Evolutionary conservation across 371 early-diverging fungal species (phyloP).

Genomic region (Rhizopus arrhizus): DNA sequence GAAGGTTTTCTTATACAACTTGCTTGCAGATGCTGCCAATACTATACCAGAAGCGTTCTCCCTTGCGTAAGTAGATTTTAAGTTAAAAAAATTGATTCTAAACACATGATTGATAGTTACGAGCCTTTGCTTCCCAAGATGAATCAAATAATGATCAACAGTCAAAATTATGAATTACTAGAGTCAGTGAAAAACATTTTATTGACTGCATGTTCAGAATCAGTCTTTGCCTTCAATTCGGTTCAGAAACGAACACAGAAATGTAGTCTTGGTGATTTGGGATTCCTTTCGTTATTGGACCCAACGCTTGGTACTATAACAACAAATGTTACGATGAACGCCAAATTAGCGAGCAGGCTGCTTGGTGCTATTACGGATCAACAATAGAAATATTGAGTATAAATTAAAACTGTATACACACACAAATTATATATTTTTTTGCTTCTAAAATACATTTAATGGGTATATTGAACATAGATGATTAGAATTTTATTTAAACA

Average conservation of each 20-base stretch:
- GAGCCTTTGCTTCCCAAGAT: slow-evolving; percentile 74
- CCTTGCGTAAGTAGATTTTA: slow-evolving; percentile 63
- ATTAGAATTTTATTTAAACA: too few relatives aligned
- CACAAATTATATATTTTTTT: too few relatives aligned
- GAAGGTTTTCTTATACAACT: slow-evolving; percentile 77
- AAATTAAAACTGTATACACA: too few relatives aligned
- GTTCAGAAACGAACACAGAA: slow-evolving; percentile 46
- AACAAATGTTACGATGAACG: slow-evolving; percentile 48
- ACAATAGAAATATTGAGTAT: slow-evolving; percentile 4
- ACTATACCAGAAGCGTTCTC: slow-evolving; percentile 77
- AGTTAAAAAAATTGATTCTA: not conserved
- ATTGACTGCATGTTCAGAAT: slow-evolving; percentile 72
- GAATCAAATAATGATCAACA: slow-evolving; percentile 72
- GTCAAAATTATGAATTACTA: slow-evolving; percentile 70
- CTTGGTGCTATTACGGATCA: slow-evolving; percentile 61
- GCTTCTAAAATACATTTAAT: not conserved
- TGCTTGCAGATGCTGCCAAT: slow-evolving; percentile 78
- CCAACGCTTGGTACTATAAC: slow-evolving; percentile 47
- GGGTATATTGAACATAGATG: too few relatives aligned
- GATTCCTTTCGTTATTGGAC: slow-evolving; percentile 45
- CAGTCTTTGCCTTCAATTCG: slow-evolving; percentile 31
- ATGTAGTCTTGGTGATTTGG: slow-evolving; percentile 62
- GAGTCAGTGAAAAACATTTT: slow-evolving; percentile 78
- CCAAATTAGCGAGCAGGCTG: slow-evolving; percentile 59
- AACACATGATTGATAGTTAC: slow-evolving; percentile 45